Conservation (phyloP, 129 eudicot genomes). For the Solidago caesia region DNA sequence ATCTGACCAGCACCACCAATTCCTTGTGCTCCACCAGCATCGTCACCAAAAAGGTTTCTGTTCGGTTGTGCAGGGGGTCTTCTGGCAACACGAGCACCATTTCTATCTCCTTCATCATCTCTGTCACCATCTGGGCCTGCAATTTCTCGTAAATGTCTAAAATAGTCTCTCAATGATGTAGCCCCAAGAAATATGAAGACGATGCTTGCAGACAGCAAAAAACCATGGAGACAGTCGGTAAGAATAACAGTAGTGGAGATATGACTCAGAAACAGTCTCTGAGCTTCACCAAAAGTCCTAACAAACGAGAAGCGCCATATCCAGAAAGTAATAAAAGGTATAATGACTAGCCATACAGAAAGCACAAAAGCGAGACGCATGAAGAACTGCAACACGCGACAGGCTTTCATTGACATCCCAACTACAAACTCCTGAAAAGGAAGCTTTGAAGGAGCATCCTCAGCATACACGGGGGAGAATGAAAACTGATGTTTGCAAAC, state of each 20-base stretch:
- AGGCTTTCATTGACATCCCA: constrained; percentile 82
- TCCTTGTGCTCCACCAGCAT: constrained; percentile 73
- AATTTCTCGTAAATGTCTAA: constrained; percentile 80
- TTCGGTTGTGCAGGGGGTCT: constrained; percentile 67
- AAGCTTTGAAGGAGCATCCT: constrained; percentile 88
- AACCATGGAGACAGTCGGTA: constrained; percentile 91
- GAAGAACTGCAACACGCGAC: constrained; percentile 76
- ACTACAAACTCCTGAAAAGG: constrained; percentile 82
- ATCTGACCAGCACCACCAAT: constrained; percentile 87
- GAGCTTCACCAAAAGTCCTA: constrained; percentile 77
- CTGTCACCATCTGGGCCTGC: constrained; percentile 77
- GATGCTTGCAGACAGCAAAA: constrained; percentile 89
- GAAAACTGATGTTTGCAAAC: constrained; percentile 91
- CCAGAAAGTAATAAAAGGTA: constrained; percentile 94
- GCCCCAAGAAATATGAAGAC: constrained; percentile 96
- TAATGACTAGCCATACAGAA: constrained; percentile 84
- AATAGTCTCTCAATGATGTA: constrained; percentile 86
- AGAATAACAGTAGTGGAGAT: constrained; percentile 61
- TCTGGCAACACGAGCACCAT: constrained; percentile 90
- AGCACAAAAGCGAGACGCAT: constrained; percentile 85
- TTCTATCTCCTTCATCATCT: constrained; percentile 83
- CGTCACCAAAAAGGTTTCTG: constrained; percentile 65
- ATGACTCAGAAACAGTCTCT: constrained; percentile 70
- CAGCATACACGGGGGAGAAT: constrained; percentile 94
- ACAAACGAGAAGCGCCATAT: constrained; percentile 92